A percentile compares a stretch with the other conserved stretches of the same genome.
These are phyloP conservation scores for Hermanozyma aechmeae DNA, from an alignment of 805 yeast species.

Conservation along the genomic window DNA sequence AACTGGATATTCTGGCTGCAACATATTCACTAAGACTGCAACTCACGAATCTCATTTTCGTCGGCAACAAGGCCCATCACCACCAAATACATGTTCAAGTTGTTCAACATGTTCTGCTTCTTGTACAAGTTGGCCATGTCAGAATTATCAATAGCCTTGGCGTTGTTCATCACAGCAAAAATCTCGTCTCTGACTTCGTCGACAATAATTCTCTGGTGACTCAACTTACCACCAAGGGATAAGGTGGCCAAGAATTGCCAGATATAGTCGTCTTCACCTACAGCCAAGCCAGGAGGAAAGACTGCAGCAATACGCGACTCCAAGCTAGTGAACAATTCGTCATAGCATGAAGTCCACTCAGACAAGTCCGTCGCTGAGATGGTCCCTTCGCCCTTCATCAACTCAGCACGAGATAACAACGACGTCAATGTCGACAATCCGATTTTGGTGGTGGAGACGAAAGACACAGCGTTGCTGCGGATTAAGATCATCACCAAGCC, in stretches of 20 bases:
- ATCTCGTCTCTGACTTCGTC: slow-evolving; percentile 92
- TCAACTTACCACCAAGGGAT: slow-evolving; percentile 81
- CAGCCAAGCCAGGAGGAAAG: slow-evolving; percentile 62
- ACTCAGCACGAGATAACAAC: slow-evolving; percentile 84
- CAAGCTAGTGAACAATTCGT: slow-evolving; percentile 66
- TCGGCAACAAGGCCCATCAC: slow-evolving; percentile 95
- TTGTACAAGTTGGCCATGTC: slow-evolving; percentile 34
- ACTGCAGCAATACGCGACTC: slow-evolving; percentile 70
- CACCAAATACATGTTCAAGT: slow-evolving; percentile 84
- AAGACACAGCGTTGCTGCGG: slow-evolving; percentile 58
- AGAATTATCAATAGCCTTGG: slow-evolving; percentile 51
- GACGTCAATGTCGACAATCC: slow-evolving; percentile 86
- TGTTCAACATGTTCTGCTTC: slow-evolving; percentile 56
- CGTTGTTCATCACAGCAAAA: slow-evolving; percentile 75
- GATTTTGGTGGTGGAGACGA: slow-evolving; percentile 63
- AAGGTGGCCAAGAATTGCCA: slow-evolving; percentile 97
- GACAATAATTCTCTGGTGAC: slow-evolving; percentile 87
- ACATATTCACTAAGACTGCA: slow-evolving; percentile 17
- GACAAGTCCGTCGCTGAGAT: slow-evolving; percentile 47
- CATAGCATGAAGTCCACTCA: slow-evolving; percentile 76
- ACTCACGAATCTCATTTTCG: slow-evolving; percentile 79
- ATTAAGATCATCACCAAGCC: slow-evolving; percentile 64
- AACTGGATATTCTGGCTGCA: background rate
- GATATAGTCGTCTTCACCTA: slow-evolving; percentile 58
- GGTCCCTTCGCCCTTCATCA: slow-evolving; percentile 74